A percentile compares a stretch with the other conserved stretches of the same genome.
phyloP scores from a whole-genome alignment of 352 stramenopile species.

The Pythium aphanidermatum region DNA sequence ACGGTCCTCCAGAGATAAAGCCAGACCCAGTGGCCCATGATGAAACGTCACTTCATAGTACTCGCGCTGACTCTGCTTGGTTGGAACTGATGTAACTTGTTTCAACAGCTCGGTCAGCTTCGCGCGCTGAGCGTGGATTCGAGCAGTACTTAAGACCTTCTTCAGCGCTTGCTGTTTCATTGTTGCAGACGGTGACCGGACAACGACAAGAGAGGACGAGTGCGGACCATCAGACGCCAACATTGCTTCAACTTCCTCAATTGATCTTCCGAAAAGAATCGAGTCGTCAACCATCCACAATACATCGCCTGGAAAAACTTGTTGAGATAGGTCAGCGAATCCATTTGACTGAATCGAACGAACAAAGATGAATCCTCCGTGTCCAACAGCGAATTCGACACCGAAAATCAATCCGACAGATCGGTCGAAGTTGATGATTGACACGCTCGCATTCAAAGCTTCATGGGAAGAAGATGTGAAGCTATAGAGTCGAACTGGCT shows the following conservation, averaged over 20 bases:
- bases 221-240: slow-evolving; percentile 5
- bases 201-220: slow-evolving; percentile 6
- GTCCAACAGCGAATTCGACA: slow-evolving; percentile 24
- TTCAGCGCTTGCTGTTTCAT: slow-evolving; percentile 2
- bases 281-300: slow-evolving; percentile 45
- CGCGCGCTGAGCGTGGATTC: slow-evolving; percentile 1
- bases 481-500: slow-evolving; percentile 7
- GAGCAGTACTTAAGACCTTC: slow-evolving; percentile 1
- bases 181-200: slow-evolving; percentile 5
- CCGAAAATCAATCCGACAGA: slow-evolving; percentile 18
- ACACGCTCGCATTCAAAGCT: slow-evolving; percentile 50
- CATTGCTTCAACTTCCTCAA: slow-evolving; percentile 33
- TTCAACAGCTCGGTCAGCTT: slow-evolving; percentile 10
- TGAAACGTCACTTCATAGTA: slow-evolving; percentile 59
- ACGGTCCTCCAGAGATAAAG: slow-evolving; percentile 57
- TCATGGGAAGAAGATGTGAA: slow-evolving; percentile 38
- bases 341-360: slow-evolving; percentile 17
- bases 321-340: slow-evolving; percentile 47
- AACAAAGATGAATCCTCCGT: slow-evolving; percentile 15
- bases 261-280: slow-evolving; percentile 19
- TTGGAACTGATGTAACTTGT: slow-evolving; percentile 2
- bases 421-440: slow-evolving; percentile 47
- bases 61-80: slow-evolving; percentile 6
- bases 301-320: slow-evolving; percentile 66
- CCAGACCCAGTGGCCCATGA: slow-evolving; percentile 65